Percentiles rank a stretch among this genome's conserved stretches.
Conservation (phyloP, 352 stramenopile genomes). For the Pythium diclinum region DNA sequence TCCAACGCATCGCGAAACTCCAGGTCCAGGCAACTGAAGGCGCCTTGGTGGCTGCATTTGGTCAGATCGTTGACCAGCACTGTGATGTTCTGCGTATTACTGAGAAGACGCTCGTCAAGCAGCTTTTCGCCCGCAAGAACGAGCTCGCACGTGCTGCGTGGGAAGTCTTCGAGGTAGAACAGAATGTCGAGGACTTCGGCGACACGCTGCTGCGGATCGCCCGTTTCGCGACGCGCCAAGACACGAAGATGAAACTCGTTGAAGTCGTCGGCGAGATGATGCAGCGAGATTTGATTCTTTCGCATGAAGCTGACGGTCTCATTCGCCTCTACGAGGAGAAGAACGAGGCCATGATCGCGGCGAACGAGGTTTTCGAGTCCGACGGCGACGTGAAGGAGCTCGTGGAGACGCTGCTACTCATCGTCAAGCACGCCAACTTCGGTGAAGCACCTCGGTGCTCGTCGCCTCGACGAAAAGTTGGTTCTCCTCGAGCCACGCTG, state of each 20-base stretch:
- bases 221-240: conserved; percentile 48
- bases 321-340: conserved; percentile 58
- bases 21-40: conserved; percentile 48
- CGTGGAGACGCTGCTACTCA: conserved; percentile 72
- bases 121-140: conserved; percentile 42
- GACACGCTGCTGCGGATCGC: conserved; percentile 54
- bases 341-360: conserved; percentile 71
- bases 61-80: conserved; percentile 34
- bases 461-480: conserved; percentile 18
- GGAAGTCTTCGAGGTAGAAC: conserved; percentile 45
- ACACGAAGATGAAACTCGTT: conserved; percentile 45
- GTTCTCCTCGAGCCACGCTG: neutral
- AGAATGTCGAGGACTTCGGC: conserved; percentile 42
- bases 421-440: conserved; percentile 80
- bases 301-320: conserved; percentile 57
- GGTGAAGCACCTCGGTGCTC: conserved; percentile 28
- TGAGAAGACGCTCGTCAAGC: conserved; percentile 43
- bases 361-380: conserved; percentile 66
- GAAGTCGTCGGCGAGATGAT: conserved; percentile 74
- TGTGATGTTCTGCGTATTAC: conserved; percentile 31
- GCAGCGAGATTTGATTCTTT: conserved; percentile 40
- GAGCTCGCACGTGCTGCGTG: conserved; percentile 51
- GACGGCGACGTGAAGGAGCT: conserved; percentile 74
- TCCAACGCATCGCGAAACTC: conserved; percentile 66
- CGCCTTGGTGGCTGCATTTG: conserved; percentile 33